Percentiles rank a stretch among this genome's conserved stretches.
Evolutionary conservation across 1,284 basidiomycete genomes (phyloP).

Genomic region (Cystobasidium slooffiae): DNA sequence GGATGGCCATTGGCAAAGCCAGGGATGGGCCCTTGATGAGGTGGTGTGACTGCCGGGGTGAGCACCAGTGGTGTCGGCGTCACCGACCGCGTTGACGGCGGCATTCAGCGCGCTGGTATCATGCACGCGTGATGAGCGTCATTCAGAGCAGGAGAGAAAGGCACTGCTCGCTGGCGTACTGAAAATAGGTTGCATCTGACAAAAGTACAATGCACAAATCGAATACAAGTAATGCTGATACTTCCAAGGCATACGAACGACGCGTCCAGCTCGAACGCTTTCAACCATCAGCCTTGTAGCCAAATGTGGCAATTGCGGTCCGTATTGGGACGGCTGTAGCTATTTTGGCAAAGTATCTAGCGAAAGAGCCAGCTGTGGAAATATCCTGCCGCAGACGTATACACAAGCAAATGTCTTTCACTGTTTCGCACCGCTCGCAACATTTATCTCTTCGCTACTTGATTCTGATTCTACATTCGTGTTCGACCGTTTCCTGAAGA

Average conservation of each 20-base stretch:
- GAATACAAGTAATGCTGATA: too few species aligned
- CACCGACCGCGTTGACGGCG: slow-evolving; percentile 37
- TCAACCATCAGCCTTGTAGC: too few species aligned
- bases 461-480: slow-evolving; percentile 14
- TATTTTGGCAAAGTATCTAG: too few species aligned
- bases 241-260: too few species aligned
- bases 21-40: not conserved
- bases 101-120: slow-evolving; percentile 3
- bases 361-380: too few species aligned
- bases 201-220: too few species aligned
- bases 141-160: too few species aligned
- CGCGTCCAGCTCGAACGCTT: too few species aligned
- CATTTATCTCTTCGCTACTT: not conserved
- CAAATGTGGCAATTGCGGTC: too few species aligned
- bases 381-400: not conserved
- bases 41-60: slow-evolving; percentile 21
- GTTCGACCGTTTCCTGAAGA: not conserved
- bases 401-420: slow-evolving; percentile 17
- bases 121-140: not conserved
- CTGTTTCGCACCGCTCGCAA: not conserved
- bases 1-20: slow-evolving; percentile 9
- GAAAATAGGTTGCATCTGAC: too few species aligned
- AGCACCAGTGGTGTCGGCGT: slow-evolving; percentile 43
- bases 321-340: too few species aligned
- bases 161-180: too few species aligned